Base-by-base conservation (phyloP, 352 stramenopile genomes). In the Globisporangium cylindrosporum region DNA sequence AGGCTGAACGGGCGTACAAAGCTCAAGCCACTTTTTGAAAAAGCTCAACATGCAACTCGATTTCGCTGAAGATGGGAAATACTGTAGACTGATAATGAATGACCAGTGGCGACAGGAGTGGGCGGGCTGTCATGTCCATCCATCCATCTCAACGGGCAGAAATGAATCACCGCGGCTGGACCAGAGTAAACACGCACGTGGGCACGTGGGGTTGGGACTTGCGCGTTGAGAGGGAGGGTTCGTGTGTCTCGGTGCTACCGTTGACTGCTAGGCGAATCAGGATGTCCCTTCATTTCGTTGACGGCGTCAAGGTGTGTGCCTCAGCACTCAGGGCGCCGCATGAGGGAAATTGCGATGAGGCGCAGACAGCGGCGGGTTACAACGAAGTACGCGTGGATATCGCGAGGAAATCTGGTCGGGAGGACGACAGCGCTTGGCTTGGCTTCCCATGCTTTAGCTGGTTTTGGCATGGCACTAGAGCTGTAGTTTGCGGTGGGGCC, bases 231-330 rank as follows among this genome's bases (percentile, higher is more conserved):
- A 32, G 29, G 29, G 36, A 43, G 36, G 36, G 36, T 43, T 43
- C 38, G 38, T 46, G 24, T 32, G 15, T 32, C 20, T 38, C 53
- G 53, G 24, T 36, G 12, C 24, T 34, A 24, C 24, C 4, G 22
- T 10, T 32, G 22, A 14, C 10, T 48, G 41, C 4, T 49, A 15
- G 41, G 41, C 4, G 41, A 48, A 46, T 20, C 34, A 48, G 29
- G 36, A 61, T 22, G 56, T 3, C 56, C 56, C 32, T 62, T 25
- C 57, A 41, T n/a, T 20, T 49, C 57, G 20, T 32, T 62, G 56
- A 49, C 29, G 18, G 53, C 0, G 18, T 18, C n/a, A 32, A 27
- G 29, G 22, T 62, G 24, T 24, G 22, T 32, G 8, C 48, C 3
- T 46, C 38, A 20, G 38, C 38, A 15, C 12, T 43, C 36, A 18